Evolutionary conservation across 805 yeast genomes (phyloP).

Genomic region (Schwanniomyces vanrijiae): DNA sequence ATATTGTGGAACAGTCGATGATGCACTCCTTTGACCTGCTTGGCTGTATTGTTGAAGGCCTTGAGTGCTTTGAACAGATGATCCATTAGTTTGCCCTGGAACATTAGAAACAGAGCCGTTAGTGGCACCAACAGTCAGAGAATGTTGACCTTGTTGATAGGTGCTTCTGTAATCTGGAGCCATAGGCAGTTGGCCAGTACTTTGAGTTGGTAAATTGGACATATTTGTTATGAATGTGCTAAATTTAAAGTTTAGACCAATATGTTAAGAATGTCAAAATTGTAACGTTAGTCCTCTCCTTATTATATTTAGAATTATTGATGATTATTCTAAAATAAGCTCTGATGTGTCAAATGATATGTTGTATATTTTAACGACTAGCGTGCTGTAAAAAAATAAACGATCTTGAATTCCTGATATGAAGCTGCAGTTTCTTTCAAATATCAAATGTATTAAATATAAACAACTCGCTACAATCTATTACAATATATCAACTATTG

Average conservation of each 20-base stretch:
- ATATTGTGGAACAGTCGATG: slow-evolving; percentile 10
- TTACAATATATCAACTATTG: neutral
- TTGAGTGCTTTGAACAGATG: slow-evolving; percentile 2
- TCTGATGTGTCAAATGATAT: neutral
- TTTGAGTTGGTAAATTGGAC: slow-evolving; percentile 13
- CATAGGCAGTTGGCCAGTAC: slow-evolving; percentile 4
- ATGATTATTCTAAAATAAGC: neutral
- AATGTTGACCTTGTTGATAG: slow-evolving; percentile 14
- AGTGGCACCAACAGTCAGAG: slow-evolving; percentile 21
- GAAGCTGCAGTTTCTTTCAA: neutral
- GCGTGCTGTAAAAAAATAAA: neutral
- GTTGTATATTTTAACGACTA: neutral
- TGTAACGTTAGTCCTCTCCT: slow-evolving; percentile 2
- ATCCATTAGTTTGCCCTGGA: neutral
- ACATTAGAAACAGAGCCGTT: neutral
- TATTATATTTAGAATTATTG: slow-evolving; percentile 6
- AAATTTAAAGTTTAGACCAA: neutral
- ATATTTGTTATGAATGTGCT: neutral
- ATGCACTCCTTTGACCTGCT: slow-evolving; percentile 3
- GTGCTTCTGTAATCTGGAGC: slow-evolving; percentile 11
- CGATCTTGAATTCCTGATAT: neutral
- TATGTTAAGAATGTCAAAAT: neutral
- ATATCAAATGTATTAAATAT: neutral
- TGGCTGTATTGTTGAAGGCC: slow-evolving; percentile 15
- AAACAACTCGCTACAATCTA: neutral